Conservation (phyloP, 768 basidiomycete species). For the Lentinula sp. region DNA sequence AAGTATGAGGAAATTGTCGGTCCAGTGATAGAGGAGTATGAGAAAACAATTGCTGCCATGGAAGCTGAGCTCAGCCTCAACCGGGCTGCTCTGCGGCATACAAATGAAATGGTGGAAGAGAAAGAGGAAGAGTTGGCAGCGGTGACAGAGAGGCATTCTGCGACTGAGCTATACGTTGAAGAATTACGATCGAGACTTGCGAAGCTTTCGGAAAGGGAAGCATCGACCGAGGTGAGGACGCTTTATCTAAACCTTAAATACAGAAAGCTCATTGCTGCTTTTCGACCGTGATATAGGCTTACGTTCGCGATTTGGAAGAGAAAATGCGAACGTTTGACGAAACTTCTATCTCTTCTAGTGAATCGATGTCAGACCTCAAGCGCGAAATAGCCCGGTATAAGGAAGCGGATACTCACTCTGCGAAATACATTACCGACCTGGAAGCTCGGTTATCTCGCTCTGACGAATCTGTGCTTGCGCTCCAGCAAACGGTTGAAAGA, state of each 20-base stretch:
- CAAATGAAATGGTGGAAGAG: constrained; percentile 90
- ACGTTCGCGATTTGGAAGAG: constrained; percentile 89
- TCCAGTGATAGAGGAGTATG: constrained; percentile 97
- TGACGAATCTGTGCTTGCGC: constrained; percentile 66
- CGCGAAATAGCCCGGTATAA: constrained; percentile 76
- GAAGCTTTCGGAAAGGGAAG: constrained; percentile 84
- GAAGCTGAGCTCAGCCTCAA: constrained; percentile 89
- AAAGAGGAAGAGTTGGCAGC: constrained; percentile 75
- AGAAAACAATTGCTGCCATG: constrained; percentile 92
- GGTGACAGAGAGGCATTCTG: constrained; percentile 63
- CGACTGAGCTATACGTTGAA: constrained; percentile 82
- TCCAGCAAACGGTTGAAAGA: constrained; percentile 67
- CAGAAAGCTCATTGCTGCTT: neutral
- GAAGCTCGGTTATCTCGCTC: constrained; percentile 75
- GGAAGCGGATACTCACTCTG: constrained; percentile 66
- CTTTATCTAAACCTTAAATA: constrained; percentile 3
- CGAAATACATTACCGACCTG: constrained; percentile 80
- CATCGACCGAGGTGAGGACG: constrained; percentile 76
- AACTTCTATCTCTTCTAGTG: constrained; percentile 64
- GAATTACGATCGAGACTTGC: constrained; percentile 76
- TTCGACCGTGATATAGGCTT: constrained; percentile 50
- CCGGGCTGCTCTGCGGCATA: constrained; percentile 79
- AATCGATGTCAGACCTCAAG: constrained; percentile 77
- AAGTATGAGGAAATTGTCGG: constrained; percentile 93
- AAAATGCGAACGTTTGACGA: constrained; percentile 87